Evolutionary conservation across 176 grass and related monocot species (phyloP).

Genomic region (Hyparrhenia diplandra): DNA sequence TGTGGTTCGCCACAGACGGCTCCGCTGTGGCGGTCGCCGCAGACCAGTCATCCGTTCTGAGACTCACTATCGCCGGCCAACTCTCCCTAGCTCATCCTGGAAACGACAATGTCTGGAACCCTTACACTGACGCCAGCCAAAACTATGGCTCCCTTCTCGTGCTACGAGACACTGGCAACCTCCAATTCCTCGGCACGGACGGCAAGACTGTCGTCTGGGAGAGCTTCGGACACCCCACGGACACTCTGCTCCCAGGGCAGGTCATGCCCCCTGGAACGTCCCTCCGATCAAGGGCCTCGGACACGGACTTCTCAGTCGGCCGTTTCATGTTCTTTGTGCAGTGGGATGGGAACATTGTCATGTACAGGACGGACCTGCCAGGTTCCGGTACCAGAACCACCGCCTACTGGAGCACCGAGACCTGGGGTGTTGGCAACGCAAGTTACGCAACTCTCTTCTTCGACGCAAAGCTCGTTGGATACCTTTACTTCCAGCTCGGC

Average conservation of each 20-base stretch:
- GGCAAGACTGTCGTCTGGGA: neutral
- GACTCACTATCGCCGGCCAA: neutral
- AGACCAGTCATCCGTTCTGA: neutral
- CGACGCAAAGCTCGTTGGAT: neutral
- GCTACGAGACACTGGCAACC: neutral
- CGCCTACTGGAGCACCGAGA: neutral
- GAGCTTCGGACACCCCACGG: constrained; percentile 8
- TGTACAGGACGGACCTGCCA: neutral
- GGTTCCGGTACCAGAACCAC: neutral
- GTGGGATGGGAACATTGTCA: neutral
- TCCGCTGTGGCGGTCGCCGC: neutral
- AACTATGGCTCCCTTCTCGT: neutral
- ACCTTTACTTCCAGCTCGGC: neutral
- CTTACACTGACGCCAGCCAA: neutral
- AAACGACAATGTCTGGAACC: neutral
- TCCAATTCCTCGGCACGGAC: neutral
- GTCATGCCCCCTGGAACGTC: neutral
- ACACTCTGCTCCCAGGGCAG: constrained; percentile 28
- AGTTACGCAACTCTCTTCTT: neutral
- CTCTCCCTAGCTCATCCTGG: neutral
- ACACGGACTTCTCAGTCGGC: neutral
- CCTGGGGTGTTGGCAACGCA: neutral
- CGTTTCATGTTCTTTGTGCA: neutral
- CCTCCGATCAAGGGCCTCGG: neutral
- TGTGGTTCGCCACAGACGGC: neutral